Percentiles rank a stretch among this genome's conserved stretches.
Evolutionary conservation across 2,329 filamentous ascomycete genomes (phyloP).

Genomic region (Colletotrichum sp.): DNA sequence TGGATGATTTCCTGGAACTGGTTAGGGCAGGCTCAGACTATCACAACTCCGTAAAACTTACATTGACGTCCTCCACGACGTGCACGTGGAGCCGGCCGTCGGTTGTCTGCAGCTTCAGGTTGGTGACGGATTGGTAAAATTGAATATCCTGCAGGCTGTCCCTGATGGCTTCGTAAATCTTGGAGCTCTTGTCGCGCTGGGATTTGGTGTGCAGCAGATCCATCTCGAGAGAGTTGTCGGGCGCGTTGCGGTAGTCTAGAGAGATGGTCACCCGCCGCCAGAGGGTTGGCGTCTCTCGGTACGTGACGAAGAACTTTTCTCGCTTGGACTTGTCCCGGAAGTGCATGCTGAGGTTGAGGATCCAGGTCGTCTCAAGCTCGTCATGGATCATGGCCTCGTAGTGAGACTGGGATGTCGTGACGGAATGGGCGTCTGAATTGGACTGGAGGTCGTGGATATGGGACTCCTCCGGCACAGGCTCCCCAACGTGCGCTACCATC

Average conservation of each 20-base stretch:
- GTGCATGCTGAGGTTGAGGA: constrained; percentile 97
- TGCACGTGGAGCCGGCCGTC: constrained; percentile 92
- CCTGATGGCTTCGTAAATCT: constrained; percentile 93
- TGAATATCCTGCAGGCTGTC: constrained; percentile 93
- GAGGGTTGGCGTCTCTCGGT: constrained; percentile 75
- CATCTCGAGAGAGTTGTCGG: constrained; percentile 81
- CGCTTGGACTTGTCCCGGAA: constrained; percentile 91
- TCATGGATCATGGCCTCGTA: constrained; percentile 73
- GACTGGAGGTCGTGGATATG: constrained; percentile 34
- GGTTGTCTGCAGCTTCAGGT: constrained; percentile 89
- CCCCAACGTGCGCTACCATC: constrained; percentile 20
- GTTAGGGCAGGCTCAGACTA: constrained; percentile 1
- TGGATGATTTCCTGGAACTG: constrained; percentile 76
- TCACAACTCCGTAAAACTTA: constrained; percentile 39
- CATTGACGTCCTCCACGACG: constrained; percentile 93
- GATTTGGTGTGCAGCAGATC: constrained; percentile 80
- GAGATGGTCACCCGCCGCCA: constrained; percentile 94
- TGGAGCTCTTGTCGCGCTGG: constrained; percentile 89
- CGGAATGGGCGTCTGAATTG: constrained; percentile 48
- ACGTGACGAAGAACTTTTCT: constrained; percentile 98
- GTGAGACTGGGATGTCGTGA: constrained; percentile 49
- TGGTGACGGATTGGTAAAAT: constrained; percentile 95
- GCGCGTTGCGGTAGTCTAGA: constrained; percentile 85
- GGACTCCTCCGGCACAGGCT: neutral
- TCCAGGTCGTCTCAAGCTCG: constrained; percentile 90